Evolutionary conservation across 805 yeast genomes (phyloP), one percentile per base, ranked within the genome.

Genomic region (Teunomyces barrocoloradensis): DNA sequence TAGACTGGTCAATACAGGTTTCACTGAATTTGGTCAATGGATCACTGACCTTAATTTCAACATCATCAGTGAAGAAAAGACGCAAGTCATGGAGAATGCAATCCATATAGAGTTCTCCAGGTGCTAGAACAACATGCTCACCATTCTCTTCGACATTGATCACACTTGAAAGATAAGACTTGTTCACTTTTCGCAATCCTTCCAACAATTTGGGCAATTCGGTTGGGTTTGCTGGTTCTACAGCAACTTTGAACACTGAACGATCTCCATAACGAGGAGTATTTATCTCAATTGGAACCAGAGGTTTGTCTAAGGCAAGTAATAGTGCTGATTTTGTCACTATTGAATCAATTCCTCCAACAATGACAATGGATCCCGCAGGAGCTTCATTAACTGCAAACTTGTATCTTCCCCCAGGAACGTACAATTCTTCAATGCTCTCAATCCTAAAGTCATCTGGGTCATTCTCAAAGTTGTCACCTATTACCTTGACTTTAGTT

Each of bases 41-140:
- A 58, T 85, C 94, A 42, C 97, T 87, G 2, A 89, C 85, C 59
- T 84, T 87, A 46, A 94, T 80, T 44, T 84, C 86, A 34, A 90
- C 74, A 18, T 78, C 79, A 37, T 68, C 62, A 0, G 85, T 77
- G 56, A 80, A 86, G 28, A 79, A 69, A 23, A 71, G 63, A 52
- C 97, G 71, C 38, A 94, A 65, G 58, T 89, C 97, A 61, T 84
- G 87, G 34, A 94, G 65, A 20, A 87, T 68, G 55, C 94, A 87
- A 63, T 94, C 98, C 65, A 94, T 63, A 59, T 88, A 89, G 13
- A 92, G 57, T 59, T 94, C 98, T 5, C 99, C 99, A 7, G 89
- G 80, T 0, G 94, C 97, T 23, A 83, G 58, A 0, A 94, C 62
- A 1, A 83, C 82, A 60, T 86, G 89, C 56, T 90, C 97, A 2